phyloP scores from a whole-genome alignment of 306 rosid species.

The Senna tora region DNA sequence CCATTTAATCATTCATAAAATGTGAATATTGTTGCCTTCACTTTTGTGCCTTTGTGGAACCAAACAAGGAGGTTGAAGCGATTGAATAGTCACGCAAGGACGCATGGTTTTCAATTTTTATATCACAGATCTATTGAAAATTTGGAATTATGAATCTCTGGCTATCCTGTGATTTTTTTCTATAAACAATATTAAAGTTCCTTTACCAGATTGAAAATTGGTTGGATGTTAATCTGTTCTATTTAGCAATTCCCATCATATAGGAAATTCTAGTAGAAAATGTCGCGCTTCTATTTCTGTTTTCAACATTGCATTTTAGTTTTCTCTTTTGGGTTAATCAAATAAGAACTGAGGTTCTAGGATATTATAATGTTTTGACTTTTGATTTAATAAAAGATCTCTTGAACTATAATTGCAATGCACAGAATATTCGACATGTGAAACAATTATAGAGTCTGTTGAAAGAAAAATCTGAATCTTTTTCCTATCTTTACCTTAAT shows the following conservation, averaged over 20 bases:
- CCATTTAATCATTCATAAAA: no score
- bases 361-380: not conserved
- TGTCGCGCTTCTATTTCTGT: not conserved
- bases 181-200: not conserved
- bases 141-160: not conserved
- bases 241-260: not conserved
- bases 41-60: not conserved
- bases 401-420: constrained; percentile 10
- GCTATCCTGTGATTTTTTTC: not conserved
- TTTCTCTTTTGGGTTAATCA: constrained; percentile 7
- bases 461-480: not conserved
- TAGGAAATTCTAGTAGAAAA: not conserved
- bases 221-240: not conserved
- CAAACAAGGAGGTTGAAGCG: constrained; percentile 1
- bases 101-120: not conserved
- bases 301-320: constrained; percentile 13
- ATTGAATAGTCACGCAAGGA: not conserved
- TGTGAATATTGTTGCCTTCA: not conserved
- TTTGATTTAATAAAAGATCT: not conserved
- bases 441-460: not conserved
- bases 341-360: not conserved
- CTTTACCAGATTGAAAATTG: not conserved
- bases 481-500: constrained; percentile 7
- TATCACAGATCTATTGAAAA: not conserved
- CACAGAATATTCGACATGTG: not conserved